phyloP scores from a whole-genome alignment of 2,329 filamentous ascomycete species.

The Cladosporium phlei region DNA sequence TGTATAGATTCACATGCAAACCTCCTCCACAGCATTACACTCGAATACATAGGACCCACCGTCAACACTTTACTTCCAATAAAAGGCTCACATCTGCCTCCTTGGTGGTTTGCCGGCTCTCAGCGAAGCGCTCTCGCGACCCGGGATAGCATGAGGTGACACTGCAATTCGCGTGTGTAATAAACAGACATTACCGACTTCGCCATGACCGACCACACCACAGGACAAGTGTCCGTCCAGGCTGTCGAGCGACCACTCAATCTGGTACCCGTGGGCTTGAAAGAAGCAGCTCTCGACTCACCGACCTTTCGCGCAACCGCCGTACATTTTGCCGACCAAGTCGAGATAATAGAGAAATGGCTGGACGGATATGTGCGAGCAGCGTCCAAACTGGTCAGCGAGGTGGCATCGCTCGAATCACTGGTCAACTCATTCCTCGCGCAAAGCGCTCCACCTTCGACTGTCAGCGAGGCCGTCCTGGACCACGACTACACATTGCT shows the following conservation, averaged over 20 bases:
- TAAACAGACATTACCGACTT: too few relatives aligned
- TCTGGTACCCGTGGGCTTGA: conserved; percentile 71
- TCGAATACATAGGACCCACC: too few relatives aligned
- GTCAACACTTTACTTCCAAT: too few relatives aligned
- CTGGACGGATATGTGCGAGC: conserved; percentile 67
- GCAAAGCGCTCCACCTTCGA: conserved; percentile 67
- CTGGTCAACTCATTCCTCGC: conserved; percentile 72
- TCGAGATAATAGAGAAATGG: conserved; percentile 89
- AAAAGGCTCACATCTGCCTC: too few relatives aligned
- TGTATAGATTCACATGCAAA: too few relatives aligned
- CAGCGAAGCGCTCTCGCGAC: too few relatives aligned
- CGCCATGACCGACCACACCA: conserved; percentile 3
- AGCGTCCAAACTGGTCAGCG: conserved; percentile 56
- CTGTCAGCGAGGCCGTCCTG: conserved; percentile 75
- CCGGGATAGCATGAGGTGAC: conserved; percentile 4
- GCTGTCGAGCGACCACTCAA: conserved; percentile 20
- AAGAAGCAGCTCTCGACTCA: conserved; percentile 93
- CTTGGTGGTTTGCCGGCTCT: too few relatives aligned
- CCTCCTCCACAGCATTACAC: too few relatives aligned
- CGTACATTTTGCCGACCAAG: conserved; percentile 82
- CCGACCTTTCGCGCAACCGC: conserved; percentile 88
- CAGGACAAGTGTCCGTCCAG: conserved; percentile 4
- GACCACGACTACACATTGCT: conserved; percentile 94
- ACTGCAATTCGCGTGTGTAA: neutral
- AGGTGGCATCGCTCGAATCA: conserved; percentile 71